These are phyloP conservation scores for Eleusine indica DNA, from an alignment of 176 grass and related monocot species.

Conservation along the genomic window DNA sequence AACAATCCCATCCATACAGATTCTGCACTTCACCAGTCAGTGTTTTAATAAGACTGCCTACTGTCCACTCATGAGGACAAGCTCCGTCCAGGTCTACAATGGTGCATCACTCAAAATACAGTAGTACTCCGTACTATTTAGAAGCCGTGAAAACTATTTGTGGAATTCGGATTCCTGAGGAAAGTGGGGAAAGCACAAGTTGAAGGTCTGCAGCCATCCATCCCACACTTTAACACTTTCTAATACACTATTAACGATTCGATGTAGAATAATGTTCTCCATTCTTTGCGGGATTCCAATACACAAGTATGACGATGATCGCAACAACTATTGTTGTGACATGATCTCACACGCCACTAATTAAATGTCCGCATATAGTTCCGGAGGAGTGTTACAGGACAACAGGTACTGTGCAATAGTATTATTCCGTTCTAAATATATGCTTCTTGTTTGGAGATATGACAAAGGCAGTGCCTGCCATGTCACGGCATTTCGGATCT, in stretches of 20 bases:
- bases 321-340: not conserved
- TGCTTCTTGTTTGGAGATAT: slow-evolving; percentile 7
- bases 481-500: slow-evolving; percentile 39
- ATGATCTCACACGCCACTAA: slow-evolving; percentile 13
- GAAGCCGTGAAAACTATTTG: slow-evolving; percentile 19
- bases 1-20: slow-evolving; percentile 25
- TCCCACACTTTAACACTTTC: slow-evolving; percentile 2
- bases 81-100: slow-evolving; percentile 4
- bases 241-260: slow-evolving; percentile 21
- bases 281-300: slow-evolving; percentile 51
- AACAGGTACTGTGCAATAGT: not conserved
- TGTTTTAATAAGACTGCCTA: not conserved
- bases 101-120: not conserved
- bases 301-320: slow-evolving; percentile 27
- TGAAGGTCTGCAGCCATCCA: slow-evolving; percentile 24
- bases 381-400: not conserved
- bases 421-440: not conserved
- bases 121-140: not conserved
- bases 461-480: slow-evolving; percentile 35
- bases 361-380: slow-evolving; percentile 4
- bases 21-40: slow-evolving; percentile 28
- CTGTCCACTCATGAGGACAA: slow-evolving; percentile 3
- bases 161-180: not conserved
- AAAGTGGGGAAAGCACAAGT: slow-evolving; percentile 46
- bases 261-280: slow-evolving; percentile 31